Base-by-base conservation (phyloP, 1,139 yeast species). In the Suhomyces choctaworum region DNA sequence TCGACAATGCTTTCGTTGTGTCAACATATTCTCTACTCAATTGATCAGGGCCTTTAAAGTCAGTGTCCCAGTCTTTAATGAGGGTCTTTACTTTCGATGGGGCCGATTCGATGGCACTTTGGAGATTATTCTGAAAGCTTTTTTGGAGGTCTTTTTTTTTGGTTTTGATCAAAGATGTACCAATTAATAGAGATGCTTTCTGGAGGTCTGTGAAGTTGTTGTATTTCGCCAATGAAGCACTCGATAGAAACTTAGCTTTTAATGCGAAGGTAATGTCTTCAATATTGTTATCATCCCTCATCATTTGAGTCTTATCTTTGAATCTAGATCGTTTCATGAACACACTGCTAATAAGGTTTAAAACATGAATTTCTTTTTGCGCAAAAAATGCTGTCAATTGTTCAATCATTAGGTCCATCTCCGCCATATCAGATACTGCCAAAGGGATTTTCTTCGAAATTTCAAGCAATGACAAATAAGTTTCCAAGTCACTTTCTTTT, bases 381-480 rank as follows among this genome's bases (percentile, higher is more conserved):
- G 49, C 44, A 44, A 64, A 71, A 43, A 64, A 70, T 2, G 48
- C 58, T 13, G 55, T 50, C 22, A 79, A 52, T 43, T 79, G 82
- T 3, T 58, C 62, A 16, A 78, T 42, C 81, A 79, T 73, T 15
- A 70, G 60, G 36, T 74, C 78, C 23, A 76, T 56, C 44, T 77
- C 81, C 2, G 50, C 49, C 4, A 72, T 39, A 30, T 69, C 66
- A 3, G 47, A 39, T 2, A 72, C 48, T 3, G 34, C 26, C 4
- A 46, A 36, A 1, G 70, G 68, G 7, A 55, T 39, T 8, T 41
- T 42, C 5, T 42, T 37, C 4, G 60, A 51, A 6, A 64, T 46
- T 15, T 62, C 60, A 16, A 56, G 41, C 36, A 72, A 43, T 1
- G 68, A 52, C 9, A 40, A 38, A 25, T 54, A 52, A 7, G 33